Percentiles rank a stretch among this genome's conserved stretches.
These are phyloP conservation scores for Picea sitchensis DNA, from an alignment of 75 land plant species.

Conservation along the genomic window DNA sequence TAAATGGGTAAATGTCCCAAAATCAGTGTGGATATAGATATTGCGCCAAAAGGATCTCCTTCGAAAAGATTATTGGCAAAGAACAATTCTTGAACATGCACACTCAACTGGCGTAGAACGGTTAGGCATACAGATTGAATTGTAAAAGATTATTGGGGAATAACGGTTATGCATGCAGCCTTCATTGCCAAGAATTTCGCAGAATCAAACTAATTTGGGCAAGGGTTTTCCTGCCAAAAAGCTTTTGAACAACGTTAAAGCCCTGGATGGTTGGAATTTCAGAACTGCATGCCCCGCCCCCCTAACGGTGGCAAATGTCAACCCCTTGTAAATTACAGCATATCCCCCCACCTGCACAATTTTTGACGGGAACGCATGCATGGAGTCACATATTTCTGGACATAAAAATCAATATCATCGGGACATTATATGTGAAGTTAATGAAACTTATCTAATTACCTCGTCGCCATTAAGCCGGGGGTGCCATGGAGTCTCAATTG, in stretches of 20 bases:
- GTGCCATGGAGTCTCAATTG: constrained; percentile 33
- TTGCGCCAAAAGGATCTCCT: no score
- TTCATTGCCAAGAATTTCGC: no score
- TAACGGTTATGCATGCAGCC: no score
- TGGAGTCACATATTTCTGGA: not conserved
- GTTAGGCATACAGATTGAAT: no score
- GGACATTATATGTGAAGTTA: not conserved
- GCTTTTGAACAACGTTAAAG: constrained; percentile 9
- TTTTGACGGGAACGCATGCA: not conserved
- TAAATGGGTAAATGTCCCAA: no score
- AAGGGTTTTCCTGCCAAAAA: no score
- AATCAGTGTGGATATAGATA: no score
- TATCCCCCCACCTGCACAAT: constrained; percentile 51
- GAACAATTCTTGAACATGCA: no score
- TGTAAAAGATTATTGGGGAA: no score
- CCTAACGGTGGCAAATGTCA: constrained; percentile 54
- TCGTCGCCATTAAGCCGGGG: constrained; percentile 22
- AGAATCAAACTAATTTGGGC: no score
- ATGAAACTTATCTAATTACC: not conserved
- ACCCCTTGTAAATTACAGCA: constrained; percentile 33
- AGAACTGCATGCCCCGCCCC: constrained; percentile 78
- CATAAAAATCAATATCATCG: constrained; percentile 28
- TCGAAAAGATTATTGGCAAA: no score
- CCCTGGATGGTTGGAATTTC: constrained; percentile 12
- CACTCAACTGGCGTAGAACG: no score